Evolutionary conservation across 2,329 filamentous ascomycete species (phyloP).

Genomic region (Ophiostoma triangulosporum): DNA sequence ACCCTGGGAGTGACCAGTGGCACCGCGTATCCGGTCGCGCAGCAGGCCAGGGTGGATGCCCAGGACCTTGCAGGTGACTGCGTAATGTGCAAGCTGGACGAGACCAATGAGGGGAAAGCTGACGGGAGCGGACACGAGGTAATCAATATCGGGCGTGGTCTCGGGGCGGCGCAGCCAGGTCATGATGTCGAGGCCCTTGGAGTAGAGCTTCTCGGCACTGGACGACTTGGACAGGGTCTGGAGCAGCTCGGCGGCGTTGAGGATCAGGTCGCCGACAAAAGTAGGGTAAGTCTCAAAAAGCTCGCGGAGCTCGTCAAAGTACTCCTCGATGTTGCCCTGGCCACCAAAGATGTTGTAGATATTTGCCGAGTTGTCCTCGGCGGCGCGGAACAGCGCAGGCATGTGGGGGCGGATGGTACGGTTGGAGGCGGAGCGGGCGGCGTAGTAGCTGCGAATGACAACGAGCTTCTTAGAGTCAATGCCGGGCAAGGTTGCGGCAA

Average conservation of each 20-base stretch:
- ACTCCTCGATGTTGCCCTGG: conserved; percentile 98
- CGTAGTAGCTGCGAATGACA: conserved; percentile 84
- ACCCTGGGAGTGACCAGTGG: conserved; percentile 93
- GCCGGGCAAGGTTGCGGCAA: conserved; percentile 74
- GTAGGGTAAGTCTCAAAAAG: conserved; percentile 83
- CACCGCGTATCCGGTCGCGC: conserved; percentile 69
- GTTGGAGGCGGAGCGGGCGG: conserved; percentile 70
- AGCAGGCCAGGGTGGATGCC: conserved; percentile 83
- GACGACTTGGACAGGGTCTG: conserved; percentile 72
- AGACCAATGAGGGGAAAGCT: conserved; percentile 93
- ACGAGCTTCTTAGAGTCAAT: conserved; percentile 87
- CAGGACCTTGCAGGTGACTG: conserved; percentile 82
- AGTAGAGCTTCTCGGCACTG: conserved; percentile 84
- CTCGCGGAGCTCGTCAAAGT: conserved; percentile 92
- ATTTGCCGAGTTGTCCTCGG: conserved; percentile 66
- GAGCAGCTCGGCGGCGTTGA: conserved; percentile 71
- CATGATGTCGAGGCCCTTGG: conserved; percentile 93
- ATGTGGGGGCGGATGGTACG: conserved; percentile 83
- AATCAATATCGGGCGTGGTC: conserved; percentile 83
- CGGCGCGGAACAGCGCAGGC: conserved; percentile 81
- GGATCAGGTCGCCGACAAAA: conserved; percentile 77
- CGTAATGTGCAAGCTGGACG: conserved; percentile 90
- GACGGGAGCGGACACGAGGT: conserved; percentile 86
- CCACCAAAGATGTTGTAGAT: conserved; percentile 94
- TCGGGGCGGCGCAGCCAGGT: conserved; percentile 84